Evolutionary conservation across 2,329 filamentous ascomycete species (phyloP), one percentile per base, ranked within the genome.

Genomic region (Hymenoscyphus fructigenus): DNA sequence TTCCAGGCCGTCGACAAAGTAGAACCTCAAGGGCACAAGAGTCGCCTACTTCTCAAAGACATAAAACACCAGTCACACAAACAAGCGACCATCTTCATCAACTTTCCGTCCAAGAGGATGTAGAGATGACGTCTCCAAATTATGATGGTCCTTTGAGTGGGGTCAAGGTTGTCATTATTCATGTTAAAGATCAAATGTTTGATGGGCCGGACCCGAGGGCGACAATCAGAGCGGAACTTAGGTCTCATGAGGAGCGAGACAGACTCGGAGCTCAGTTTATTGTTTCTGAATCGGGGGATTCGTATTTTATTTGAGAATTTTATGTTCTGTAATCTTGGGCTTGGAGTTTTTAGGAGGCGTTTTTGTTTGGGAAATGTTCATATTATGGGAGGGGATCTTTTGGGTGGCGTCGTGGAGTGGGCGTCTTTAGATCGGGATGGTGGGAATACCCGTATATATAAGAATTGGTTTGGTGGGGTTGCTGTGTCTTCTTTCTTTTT

Each of bases 141-240:
- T n/a, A 20, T 3, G 38, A 69, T 7, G n/a, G 44, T 5, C 70
- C 70, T 6, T 81, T 99, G 4, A 80, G 83, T 61, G 93, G 92
- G 0, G 75, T 98, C 32, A 90, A 88, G 68, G 82, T 99, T 1
- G 88, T 97, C 59, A 87, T 98, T 63, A 98, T 98, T 44, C 95
- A 99, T 75, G 86, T 98, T 73, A 99, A 99, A 76, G 94, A 98
- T 69, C 89, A 85, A 26, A 79, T 97, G 63, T 81, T 83, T 9
- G 93, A 97, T 74, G 91, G 87, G 0, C 85, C 86, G 29, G 76
- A 79, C 58, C 86, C 84, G 1, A 84, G 81, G 41, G 87, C 91
- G 3, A 83, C 79, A 1, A 96, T 98, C 41, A 72, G 95, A 26
- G 74, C 81, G 66, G 87, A 97, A 75, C 77, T 98, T 59, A 75